phyloP scores from a whole-genome alignment of 768 basidiomycete genomes.

The Candolleomyces eurysporus region DNA sequence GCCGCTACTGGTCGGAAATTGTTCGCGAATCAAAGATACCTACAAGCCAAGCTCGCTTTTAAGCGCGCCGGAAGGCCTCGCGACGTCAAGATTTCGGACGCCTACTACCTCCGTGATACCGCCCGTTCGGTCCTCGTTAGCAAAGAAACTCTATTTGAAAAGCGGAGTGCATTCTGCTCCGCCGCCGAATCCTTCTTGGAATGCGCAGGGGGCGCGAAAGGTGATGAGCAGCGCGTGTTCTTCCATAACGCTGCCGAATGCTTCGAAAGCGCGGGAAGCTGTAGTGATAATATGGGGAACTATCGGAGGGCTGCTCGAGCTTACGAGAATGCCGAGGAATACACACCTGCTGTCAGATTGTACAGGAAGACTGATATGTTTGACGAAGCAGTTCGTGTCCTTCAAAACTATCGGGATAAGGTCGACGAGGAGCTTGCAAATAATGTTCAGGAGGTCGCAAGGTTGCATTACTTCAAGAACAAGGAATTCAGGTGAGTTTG shows the following conservation, averaged over 20 bases:
- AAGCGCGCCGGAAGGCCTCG: constrained; percentile 14
- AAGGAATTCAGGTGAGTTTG: constrained; percentile 32
- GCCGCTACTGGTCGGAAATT: constrained; percentile 30
- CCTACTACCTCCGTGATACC: constrained; percentile 51
- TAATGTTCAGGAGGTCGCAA: constrained; percentile 40
- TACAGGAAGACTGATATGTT: constrained; percentile 51
- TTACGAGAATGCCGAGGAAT: background rate
- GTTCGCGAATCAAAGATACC: constrained; percentile 42
- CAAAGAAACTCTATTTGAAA: background rate
- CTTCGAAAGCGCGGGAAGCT: background rate
- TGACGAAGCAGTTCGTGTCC: constrained; percentile 49
- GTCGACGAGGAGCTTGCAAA: constrained; percentile 31
- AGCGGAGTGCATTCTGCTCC: constrained; percentile 21
- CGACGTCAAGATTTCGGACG: constrained; percentile 45
- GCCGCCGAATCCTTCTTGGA: constrained; percentile 6
- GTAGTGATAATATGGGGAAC: constrained; percentile 1
- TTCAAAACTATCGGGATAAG: constrained; percentile 29
- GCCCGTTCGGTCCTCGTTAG: too few species aligned
- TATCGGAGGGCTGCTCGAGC: constrained; percentile 32
- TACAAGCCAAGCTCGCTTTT: constrained; percentile 37
- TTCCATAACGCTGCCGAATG: constrained; percentile 3
- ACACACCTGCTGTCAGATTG: constrained; percentile 2
- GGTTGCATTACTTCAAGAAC: constrained; percentile 42
- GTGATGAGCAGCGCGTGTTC: background rate
- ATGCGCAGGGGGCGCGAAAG: background rate